Conservation (phyloP, 352 stramenopile genomes). For the Thalassiosira gravida region DNA sequence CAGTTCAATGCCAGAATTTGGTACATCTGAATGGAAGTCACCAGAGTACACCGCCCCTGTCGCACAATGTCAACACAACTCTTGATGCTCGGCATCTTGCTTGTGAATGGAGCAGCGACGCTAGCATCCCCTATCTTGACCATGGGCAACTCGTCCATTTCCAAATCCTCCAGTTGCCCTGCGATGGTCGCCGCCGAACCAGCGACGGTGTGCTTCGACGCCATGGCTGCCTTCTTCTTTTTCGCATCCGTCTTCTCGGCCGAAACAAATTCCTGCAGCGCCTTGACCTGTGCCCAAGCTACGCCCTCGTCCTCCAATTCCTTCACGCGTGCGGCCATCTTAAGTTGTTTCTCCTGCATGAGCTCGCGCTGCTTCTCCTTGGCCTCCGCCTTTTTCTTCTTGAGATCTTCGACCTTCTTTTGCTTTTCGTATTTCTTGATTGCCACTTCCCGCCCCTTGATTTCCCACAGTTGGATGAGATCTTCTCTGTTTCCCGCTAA, state of each 20-base stretch:
- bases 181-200: slow-evolving; percentile 65
- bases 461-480: slow-evolving; percentile 81
- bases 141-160: slow-evolving; percentile 89
- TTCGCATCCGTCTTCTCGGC: slow-evolving; percentile 74
- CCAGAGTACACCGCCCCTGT: slow-evolving; percentile 95
- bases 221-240: slow-evolving; percentile 73
- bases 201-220: slow-evolving; percentile 67
- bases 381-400: slow-evolving; percentile 63
- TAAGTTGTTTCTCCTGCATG: slow-evolving; percentile 70
- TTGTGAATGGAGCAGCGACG: slow-evolving; percentile 89
- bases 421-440: slow-evolving; percentile 71
- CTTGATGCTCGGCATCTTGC: slow-evolving; percentile 88
- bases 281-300: slow-evolving; percentile 79
- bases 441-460: slow-evolving; percentile 74
- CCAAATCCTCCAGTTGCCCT: slow-evolving; percentile 80
- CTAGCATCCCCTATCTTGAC: slow-evolving; percentile 97
- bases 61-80: slow-evolving; percentile 96
- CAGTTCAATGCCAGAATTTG: slow-evolving; percentile 99
- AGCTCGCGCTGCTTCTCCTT: slow-evolving; percentile 61
- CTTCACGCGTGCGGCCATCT: slow-evolving; percentile 61
- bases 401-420: slow-evolving; percentile 59
- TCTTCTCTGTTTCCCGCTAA: slow-evolving; percentile 86
- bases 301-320: slow-evolving; percentile 79
- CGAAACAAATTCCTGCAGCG: slow-evolving; percentile 82
- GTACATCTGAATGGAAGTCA: slow-evolving; percentile 97